phyloP scores from a whole-genome alignment of 75 land plant genomes.

The Pinus albicaulis region DNA sequence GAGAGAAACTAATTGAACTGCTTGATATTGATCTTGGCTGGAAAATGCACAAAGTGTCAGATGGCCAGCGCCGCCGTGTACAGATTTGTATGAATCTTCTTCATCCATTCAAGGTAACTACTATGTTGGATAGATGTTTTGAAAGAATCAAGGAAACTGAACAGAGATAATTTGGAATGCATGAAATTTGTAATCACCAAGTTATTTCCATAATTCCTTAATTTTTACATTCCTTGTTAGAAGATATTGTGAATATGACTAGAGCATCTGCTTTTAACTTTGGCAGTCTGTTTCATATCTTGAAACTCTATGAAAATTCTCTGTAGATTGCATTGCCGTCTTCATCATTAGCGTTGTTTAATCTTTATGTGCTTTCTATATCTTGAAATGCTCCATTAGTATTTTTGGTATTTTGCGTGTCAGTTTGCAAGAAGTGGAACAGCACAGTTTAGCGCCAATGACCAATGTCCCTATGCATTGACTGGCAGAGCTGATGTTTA shows the following conservation, averaged over 20 bases:
- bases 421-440: too few species aligned
- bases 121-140: not conserved
- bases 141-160: not conserved
- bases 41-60: slow-evolving; percentile 99
- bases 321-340: not conserved
- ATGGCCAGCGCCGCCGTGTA: slow-evolving; percentile 95
- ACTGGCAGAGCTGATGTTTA: too few species aligned
- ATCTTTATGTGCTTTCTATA: not conserved
- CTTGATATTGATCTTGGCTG: slow-evolving; percentile 91
- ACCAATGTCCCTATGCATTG: too few species aligned
- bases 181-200: not conserved
- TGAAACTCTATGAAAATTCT: not conserved
- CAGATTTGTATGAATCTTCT: slow-evolving; percentile 99
- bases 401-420: too few species aligned
- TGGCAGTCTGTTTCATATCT: not conserved
- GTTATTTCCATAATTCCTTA: not conserved
- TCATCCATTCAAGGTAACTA: slow-evolving; percentile 79
- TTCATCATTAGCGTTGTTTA: not conserved
- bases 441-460: too few species aligned
- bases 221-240: not conserved
- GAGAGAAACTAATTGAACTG: slow-evolving; percentile 82
- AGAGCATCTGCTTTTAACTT: not conserved
- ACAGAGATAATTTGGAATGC: not conserved
- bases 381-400: too few species aligned
- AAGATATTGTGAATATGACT: not conserved